Evolutionary conservation across 164 flowering plant genomes (phyloP), one percentile per base, ranked within the genome.

Genomic region (Vitis cinerea): DNA sequence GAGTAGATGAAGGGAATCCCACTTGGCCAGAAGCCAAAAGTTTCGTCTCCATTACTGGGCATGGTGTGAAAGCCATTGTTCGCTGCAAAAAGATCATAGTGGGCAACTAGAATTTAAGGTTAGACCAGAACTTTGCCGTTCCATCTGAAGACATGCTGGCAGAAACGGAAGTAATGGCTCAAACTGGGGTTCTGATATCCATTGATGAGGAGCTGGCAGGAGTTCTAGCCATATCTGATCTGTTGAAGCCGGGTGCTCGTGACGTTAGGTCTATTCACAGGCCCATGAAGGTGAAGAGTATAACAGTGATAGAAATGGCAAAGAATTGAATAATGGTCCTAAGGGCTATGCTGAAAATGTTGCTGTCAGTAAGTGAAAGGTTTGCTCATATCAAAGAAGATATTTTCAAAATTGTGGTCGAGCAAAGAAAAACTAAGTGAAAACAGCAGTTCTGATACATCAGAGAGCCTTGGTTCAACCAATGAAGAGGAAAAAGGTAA

Each of bases 361-460:
- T 0, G 71, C 83, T 29, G 83, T 73, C 1, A 75, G 50, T 68
- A 82, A 68, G 74, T 80, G 79, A 90, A 83, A 72, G 84, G 85
- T 30, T 14, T 80, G 61, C 62, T 83, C 67, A 72, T 81, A 83
- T 84, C 90, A 0, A 86, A 75, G 77, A 89, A 79, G 78, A 74
- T 85, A 9, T 83, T 90, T 50, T 78, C 86, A 0, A 85, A 78
- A 73, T 75, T 88, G 3, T 87, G 87, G 87, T 88, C 89, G 11
- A 69, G 72, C 67, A 86, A 83, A 76, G 92, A 82, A 17, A 75
- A 79, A 44, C 73, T 77, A 1, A 84, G 87, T 50, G 88, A 87
- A 50, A 75, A 74, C 50, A 88, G 88, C 71, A 82, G 92, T 76
- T 88, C 93, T 1, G 91, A 87, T 70, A 80, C 91, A 9, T 90